These are phyloP conservation scores for Sporisorium sorghi DNA, from an alignment of 1,284 basidiomycete genomes.

Conservation along the genomic window DNA sequence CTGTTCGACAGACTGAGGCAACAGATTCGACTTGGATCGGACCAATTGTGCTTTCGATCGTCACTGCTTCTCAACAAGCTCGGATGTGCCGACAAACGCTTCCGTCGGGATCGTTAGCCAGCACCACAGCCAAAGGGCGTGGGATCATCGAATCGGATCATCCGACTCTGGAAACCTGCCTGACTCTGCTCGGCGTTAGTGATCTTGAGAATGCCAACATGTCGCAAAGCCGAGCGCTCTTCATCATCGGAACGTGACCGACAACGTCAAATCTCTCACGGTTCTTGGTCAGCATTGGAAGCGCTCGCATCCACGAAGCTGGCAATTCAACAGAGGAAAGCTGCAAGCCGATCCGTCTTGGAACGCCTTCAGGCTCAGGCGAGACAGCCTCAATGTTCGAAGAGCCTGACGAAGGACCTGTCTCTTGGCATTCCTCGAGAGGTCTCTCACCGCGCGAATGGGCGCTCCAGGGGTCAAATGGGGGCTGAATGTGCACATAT, in stretches of 20 bases:
- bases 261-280: neutral
- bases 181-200: neutral
- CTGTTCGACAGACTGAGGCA: neutral
- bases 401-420: too few relatives aligned
- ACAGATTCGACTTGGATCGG: neutral
- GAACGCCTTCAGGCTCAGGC: neutral
- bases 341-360: too few relatives aligned
- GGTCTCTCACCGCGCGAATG: neutral
- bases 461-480: too few relatives aligned
- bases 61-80: neutral
- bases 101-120: conserved; percentile 18
- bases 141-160: neutral
- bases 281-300: neutral
- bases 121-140: neutral
- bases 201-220: neutral
- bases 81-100: conserved; percentile 18
- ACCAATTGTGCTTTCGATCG: neutral
- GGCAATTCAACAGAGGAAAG: neutral
- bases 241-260: neutral
- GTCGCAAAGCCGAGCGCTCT: neutral
- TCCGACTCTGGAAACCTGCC: neutral
- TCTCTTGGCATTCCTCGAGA: neutral
- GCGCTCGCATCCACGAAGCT: neutral
- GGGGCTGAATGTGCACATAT: neutral
- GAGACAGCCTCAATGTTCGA: neutral